Conservation (phyloP, 192 early-diverging fungal genomes). For the Physocladia obscura region DNA sequence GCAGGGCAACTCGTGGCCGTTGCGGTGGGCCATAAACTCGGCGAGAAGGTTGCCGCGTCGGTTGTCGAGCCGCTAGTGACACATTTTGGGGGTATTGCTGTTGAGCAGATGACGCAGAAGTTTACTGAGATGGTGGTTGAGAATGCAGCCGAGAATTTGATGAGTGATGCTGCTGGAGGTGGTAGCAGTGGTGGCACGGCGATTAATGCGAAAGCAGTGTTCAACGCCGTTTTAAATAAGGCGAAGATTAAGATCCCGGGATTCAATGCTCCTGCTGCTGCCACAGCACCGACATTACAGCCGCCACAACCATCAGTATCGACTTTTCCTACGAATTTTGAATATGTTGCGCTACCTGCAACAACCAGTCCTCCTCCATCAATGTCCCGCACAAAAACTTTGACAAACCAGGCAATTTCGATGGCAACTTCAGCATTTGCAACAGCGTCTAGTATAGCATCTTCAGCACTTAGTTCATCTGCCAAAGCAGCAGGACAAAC, state of each 20-base stretch:
- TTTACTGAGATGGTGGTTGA: slow-evolving; percentile 6
- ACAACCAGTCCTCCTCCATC: too few relatives aligned
- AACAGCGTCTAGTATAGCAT: neutral
- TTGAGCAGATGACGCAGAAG: slow-evolving; percentile 15
- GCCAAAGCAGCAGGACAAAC: neutral
- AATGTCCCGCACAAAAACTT: neutral
- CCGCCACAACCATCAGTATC: neutral
- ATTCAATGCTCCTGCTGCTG: neutral
- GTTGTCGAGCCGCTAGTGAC: slow-evolving; percentile 15
- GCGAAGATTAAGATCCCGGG: slow-evolving; percentile 13
- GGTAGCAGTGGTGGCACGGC: neutral
- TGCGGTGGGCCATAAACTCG: slow-evolving; percentile 19
- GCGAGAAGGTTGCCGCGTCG: neutral
- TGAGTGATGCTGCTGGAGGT: neutral
- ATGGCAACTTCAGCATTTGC: neutral
- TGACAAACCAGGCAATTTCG: neutral
- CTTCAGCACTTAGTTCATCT: neutral
- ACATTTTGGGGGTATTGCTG: slow-evolving; percentile 19
- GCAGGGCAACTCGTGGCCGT: slow-evolving; percentile 23
- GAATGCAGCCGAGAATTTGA: neutral
- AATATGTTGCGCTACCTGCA: too few relatives aligned
- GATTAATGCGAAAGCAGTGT: neutral
- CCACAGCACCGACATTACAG: neutral
- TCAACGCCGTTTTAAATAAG: neutral
- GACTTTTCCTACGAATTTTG: too few relatives aligned